Conservation (phyloP, 495 filamentous ascomycete species). For the Aspergillus saccharolyticus region DNA sequence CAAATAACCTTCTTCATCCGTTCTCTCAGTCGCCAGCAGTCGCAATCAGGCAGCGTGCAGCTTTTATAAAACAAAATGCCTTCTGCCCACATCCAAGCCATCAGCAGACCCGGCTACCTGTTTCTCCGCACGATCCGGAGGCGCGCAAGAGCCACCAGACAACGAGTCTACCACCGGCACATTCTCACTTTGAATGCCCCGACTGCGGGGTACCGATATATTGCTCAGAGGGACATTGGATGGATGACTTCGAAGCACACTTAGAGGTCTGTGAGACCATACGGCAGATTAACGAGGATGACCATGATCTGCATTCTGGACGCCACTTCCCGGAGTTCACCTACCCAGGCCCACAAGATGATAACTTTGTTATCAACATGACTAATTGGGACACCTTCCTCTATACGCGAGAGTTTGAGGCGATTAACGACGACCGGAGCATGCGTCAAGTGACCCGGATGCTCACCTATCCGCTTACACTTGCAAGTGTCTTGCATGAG, state of each 20-base stretch:
- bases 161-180: slow-evolving; percentile 58
- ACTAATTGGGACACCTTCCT: slow-evolving; percentile 97
- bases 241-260: slow-evolving; percentile 88
- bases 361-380: slow-evolving; percentile 91
- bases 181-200: slow-evolving; percentile 89
- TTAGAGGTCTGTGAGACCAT: slow-evolving; percentile 88
- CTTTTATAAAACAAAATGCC: slow-evolving; percentile 83
- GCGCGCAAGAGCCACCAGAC: slow-evolving; percentile 40
- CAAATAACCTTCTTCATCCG: slow-evolving; percentile 86
- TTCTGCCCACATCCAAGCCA: slow-evolving; percentile 88
- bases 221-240: slow-evolving; percentile 91
- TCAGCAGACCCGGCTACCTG: slow-evolving; percentile 56
- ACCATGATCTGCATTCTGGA: slow-evolving; percentile 88
- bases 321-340: slow-evolving; percentile 91
- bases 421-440: slow-evolving; percentile 79
- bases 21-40: slow-evolving; percentile 83
- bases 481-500: slow-evolving; percentile 88
- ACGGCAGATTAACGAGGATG: slow-evolving; percentile 92
- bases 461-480: slow-evolving; percentile 88
- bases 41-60: slow-evolving; percentile 77
- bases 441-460: slow-evolving; percentile 88
- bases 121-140: slow-evolving; percentile 58
- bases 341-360: slow-evolving; percentile 82
- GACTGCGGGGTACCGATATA: slow-evolving; percentile 94
- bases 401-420: slow-evolving; percentile 81